phyloP scores from a whole-genome alignment of 2,329 filamentous ascomycete species.

The Fusarium concolor region DNA sequence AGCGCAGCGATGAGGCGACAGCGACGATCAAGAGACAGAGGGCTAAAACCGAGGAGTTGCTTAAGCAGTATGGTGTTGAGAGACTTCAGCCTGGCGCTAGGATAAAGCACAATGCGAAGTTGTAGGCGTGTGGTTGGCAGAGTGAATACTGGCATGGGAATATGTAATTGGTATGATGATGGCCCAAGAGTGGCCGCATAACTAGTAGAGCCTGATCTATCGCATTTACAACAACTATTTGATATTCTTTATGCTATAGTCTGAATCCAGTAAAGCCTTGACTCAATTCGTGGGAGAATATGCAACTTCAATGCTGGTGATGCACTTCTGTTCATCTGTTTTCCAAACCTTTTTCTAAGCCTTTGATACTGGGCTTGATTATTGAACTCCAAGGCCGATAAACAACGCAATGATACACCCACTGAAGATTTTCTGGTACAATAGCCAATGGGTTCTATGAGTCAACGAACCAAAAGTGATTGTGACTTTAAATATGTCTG shows the following conservation, averaged over 20 bases:
- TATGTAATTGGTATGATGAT: slow-evolving; percentile 3
- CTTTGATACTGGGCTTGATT: not conserved
- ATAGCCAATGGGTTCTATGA: not conserved
- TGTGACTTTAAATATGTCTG: not conserved
- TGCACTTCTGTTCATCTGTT: not conserved
- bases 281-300: not conserved
- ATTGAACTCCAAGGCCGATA: not conserved
- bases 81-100: slow-evolving; percentile 63
- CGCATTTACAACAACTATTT: slow-evolving; percentile 3
- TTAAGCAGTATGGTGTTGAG: slow-evolving; percentile 67
- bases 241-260: not conserved
- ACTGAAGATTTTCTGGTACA: not conserved
- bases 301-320: too few species aligned
- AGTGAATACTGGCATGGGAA: slow-evolving; percentile 15
- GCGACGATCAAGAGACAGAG: slow-evolving; percentile 73
- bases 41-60: slow-evolving; percentile 72
- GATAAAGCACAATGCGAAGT: slow-evolving; percentile 59
- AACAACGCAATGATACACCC: not conserved
- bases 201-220: not conserved
- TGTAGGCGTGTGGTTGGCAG: slow-evolving; percentile 52
- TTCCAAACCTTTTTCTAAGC: not conserved
- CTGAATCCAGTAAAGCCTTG: not conserved
- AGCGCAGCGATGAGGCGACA: slow-evolving; percentile 70
- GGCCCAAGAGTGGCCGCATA: slow-evolving; percentile 1
- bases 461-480: not conserved